These are phyloP conservation scores for Cymbidium sinense DNA, from an alignment of 106 monocot species.

Conservation along the genomic window DNA sequence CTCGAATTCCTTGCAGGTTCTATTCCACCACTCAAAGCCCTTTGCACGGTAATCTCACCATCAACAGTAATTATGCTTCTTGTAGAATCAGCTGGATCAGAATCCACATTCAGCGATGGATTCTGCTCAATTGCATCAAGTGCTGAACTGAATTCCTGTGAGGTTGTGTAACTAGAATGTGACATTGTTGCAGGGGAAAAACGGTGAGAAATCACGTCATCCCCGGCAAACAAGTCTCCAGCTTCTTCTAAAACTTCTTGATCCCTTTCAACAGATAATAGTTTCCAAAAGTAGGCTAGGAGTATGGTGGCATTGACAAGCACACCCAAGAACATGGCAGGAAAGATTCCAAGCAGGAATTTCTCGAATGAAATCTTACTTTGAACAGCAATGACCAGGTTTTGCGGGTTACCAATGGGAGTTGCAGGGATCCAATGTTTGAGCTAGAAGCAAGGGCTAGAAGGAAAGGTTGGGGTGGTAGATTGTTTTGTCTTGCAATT, in stretches of 20 bases:
- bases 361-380: slow-evolving; percentile 39
- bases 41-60: background rate
- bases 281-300: slow-evolving; percentile 27
- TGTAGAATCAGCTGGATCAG: background rate
- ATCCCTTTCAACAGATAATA: slow-evolving; percentile 21
- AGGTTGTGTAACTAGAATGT: slow-evolving; percentile 1
- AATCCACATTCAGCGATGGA: background rate
- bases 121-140: background rate
- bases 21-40: background rate
- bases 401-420: slow-evolving; percentile 51
- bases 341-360: slow-evolving; percentile 36
- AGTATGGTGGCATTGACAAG: slow-evolving; percentile 19
- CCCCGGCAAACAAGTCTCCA: slow-evolving; percentile 5
- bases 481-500: slow-evolving; percentile 37
- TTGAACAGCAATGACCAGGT: slow-evolving; percentile 45
- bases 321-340: slow-evolving; percentile 32
- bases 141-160: background rate
- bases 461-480: slow-evolving; percentile 38
- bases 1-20: background rate
- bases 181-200: slow-evolving; percentile 32
- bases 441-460: slow-evolving; percentile 50
- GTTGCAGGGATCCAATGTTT: slow-evolving; percentile 42
- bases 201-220: slow-evolving; percentile 22
- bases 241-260: slow-evolving; percentile 13
- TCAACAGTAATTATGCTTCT: background rate